Evolutionary conservation across 352 stramenopile genomes (phyloP).

Genomic region (Phytophthora cactorum): DNA sequence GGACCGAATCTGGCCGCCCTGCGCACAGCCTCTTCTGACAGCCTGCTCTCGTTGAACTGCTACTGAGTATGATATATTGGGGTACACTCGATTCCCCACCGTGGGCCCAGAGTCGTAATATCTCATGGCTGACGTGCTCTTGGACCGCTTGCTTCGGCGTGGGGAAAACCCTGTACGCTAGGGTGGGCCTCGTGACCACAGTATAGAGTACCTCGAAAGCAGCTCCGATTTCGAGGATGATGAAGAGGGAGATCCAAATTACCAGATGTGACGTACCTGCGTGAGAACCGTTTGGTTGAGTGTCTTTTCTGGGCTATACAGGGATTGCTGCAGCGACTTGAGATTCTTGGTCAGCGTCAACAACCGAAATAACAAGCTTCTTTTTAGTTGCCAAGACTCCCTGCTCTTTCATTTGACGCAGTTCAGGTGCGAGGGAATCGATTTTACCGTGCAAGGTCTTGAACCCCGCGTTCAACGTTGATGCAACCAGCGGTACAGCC

Average conservation of each 20-base stretch:
- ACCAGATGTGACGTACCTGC: not conserved
- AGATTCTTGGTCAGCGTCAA: no score
- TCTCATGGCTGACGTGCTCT: not conserved
- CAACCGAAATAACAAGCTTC: no score
- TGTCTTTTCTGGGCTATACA: no score
- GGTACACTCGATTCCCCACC: not conserved
- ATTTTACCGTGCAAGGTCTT: no score
- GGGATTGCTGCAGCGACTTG: no score
- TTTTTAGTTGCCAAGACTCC: no score
- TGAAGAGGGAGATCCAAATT: not conserved
- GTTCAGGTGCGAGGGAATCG: no score
- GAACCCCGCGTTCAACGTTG: no score
- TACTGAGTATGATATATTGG: not conserved
- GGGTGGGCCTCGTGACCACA: not conserved
- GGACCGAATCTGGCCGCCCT: not conserved
- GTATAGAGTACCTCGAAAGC: not conserved
- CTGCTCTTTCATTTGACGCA: no score
- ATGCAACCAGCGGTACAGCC: no score
- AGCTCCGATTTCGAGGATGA: not conserved
- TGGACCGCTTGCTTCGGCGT: not conserved
- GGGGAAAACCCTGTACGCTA: not conserved
- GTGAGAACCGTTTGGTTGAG: no score
- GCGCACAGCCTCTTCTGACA: not conserved
- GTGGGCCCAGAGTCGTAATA: not conserved
- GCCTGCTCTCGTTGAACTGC: not conserved